A percentile compares a stretch with the other conserved stretches of the same genome.
Evolutionary conservation across 805 yeast genomes (phyloP).

Genomic region (Candida fluviatilis): DNA sequence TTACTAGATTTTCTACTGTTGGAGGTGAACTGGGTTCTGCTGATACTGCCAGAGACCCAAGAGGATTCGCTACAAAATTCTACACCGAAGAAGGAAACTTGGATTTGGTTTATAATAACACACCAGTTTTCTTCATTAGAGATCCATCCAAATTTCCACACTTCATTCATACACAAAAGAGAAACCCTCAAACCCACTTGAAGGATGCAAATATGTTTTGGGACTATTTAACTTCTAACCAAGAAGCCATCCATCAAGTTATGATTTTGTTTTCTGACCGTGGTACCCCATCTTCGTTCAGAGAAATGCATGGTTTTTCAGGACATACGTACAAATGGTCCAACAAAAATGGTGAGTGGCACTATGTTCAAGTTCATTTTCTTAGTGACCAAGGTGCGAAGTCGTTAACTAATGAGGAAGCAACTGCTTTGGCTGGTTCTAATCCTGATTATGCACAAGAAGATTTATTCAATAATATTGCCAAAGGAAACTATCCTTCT

Average conservation of each 20-base stretch:
- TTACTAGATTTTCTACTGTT: slow-evolving; percentile 58
- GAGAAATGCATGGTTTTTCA: slow-evolving; percentile 58
- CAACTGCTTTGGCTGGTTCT: slow-evolving; percentile 42
- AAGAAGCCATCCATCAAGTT: slow-evolving; percentile 55
- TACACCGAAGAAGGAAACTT: slow-evolving; percentile 66
- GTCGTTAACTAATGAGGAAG: slow-evolving; percentile 43
- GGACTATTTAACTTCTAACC: slow-evolving; percentile 55
- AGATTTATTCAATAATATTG: slow-evolving; percentile 39
- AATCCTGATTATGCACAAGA: slow-evolving; percentile 48
- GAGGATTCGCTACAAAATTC: slow-evolving; percentile 64
- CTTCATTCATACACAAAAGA: slow-evolving; percentile 67
- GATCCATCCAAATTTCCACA: slow-evolving; percentile 63
- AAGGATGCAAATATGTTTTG: slow-evolving; percentile 50
- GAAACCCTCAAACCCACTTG: slow-evolving; percentile 55
- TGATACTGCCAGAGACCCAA: slow-evolving; percentile 65
- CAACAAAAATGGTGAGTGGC: slow-evolving; percentile 45
- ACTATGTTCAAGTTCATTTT: slow-evolving; percentile 55
- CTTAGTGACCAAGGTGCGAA: slow-evolving; percentile 46
- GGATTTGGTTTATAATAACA: slow-evolving; percentile 73
- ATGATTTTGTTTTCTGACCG: slow-evolving; percentile 55
- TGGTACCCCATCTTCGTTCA: slow-evolving; percentile 54
- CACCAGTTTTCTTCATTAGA: slow-evolving; percentile 63
- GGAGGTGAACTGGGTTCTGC: slow-evolving; percentile 69
- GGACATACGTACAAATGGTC: slow-evolving; percentile 61
- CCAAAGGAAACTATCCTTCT: slow-evolving; percentile 44